Evolutionary conservation across 352 stramenopile genomes (phyloP).

Genomic region (Pythium brachiatum): DNA sequence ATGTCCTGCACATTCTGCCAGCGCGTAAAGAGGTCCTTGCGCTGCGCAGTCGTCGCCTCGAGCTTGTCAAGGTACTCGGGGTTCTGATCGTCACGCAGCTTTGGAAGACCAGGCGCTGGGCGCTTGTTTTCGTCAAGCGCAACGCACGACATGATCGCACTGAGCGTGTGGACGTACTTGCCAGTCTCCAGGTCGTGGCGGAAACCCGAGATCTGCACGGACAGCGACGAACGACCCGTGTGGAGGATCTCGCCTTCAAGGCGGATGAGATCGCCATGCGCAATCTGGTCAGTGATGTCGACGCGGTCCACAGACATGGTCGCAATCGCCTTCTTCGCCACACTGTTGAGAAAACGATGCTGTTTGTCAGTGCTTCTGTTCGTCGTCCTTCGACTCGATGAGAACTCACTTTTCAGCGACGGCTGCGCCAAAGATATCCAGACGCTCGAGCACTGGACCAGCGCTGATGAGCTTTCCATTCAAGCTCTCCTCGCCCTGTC

Average conservation of each 20-base stretch:
- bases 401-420: conserved; percentile 60
- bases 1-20: conserved; percentile 67
- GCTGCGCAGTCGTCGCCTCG: conserved; percentile 54
- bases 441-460: conserved; percentile 34
- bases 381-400: no score
- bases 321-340: conserved; percentile 54
- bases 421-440: conserved; percentile 59
- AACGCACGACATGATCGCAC: conserved; percentile 71
- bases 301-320: conserved; percentile 72
- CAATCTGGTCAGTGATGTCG: conserved; percentile 61
- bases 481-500: conserved; percentile 34
- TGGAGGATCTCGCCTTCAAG: conserved; percentile 64
- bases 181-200: conserved; percentile 62
- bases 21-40: conserved; percentile 54
- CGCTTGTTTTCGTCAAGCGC: conserved; percentile 65
- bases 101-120: conserved; percentile 47
- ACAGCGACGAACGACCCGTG: conserved; percentile 53
- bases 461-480: conserved; percentile 30
- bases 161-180: conserved; percentile 66
- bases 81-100: conserved; percentile 39
- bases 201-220: conserved; percentile 65
- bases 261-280: conserved; percentile 58
- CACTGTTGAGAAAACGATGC: conserved; percentile 17
- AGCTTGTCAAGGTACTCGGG: conserved; percentile 47
- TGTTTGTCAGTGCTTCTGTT: not conserved